Evolutionary conservation across 208 protist genomes (phyloP).

Genomic region (Crithidia thermophila): DNA sequence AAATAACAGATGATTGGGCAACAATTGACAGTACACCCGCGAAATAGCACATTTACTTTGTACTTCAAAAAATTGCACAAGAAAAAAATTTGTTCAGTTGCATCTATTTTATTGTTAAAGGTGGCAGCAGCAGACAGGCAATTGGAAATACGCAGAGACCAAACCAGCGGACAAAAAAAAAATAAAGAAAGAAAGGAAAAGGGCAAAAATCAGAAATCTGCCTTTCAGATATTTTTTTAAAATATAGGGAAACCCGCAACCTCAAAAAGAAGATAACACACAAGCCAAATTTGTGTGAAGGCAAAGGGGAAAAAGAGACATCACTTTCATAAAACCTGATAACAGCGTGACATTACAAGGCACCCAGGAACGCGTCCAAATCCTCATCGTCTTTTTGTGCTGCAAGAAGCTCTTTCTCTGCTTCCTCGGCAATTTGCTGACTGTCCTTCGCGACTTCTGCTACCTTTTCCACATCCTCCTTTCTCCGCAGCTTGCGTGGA

Average conservation of each 20-base stretch:
- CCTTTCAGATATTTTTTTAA: not conserved
- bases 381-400: constrained; percentile 33
- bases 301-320: not conserved
- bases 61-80: too few species aligned
- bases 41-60: too few species aligned
- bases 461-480: constrained; percentile 12
- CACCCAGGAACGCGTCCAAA: constrained; percentile 65
- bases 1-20: too few species aligned
- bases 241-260: too few species aligned
- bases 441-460: not conserved
- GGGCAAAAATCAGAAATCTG: not conserved
- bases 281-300: not conserved
- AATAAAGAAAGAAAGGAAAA: not conserved
- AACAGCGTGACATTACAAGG: constrained; percentile 25
- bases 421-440: constrained; percentile 39
- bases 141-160: not conserved
- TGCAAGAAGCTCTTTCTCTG: constrained; percentile 50
- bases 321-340: constrained; percentile 13
- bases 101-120: too few species aligned
- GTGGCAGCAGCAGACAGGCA: too few species aligned
- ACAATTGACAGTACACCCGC: too few species aligned
- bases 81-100: too few species aligned
- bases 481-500: constrained; percentile 15
- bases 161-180: not conserved
- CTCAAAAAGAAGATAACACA: too few species aligned